Base-by-base conservation (phyloP, 345 rosid genomes). In the Citrus trifoliata region DNA sequence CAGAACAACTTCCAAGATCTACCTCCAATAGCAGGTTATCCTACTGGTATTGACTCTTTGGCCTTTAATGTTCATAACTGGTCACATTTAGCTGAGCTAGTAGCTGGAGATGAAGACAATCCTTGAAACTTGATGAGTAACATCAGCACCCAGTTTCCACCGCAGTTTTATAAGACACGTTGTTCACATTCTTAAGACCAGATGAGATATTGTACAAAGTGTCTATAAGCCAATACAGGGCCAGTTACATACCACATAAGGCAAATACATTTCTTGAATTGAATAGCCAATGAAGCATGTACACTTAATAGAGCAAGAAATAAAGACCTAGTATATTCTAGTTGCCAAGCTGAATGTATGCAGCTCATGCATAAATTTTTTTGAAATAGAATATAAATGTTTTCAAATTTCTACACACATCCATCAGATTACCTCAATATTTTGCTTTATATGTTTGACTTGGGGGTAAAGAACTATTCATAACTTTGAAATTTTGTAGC, bases 51-150 rank as follows among this genome's bases (percentile, higher is more conserved):
- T 27, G 27, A 33, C 13, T 51, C 28, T 32, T 67, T 13, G 38
- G 66, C 72, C 55, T 66, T 55, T 46, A 56, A 60, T 27, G 32
- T 32, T 21, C 66, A 53, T 33, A 22, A 28, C n/a, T 18, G 37
- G 42, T 55, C 28, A 2, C 35, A 76, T 24, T 32, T 18, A 53
- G 35, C 53, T 21, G 9, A 3, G 9, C 61, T 76, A 53, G 24
- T 13, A 24, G 72, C 79, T 67, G 25, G 22, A 51, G 46, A 59
- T n/a, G 16, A 76, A 76, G 37, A 58, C 35, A 76, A 55, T 25
- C 25, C 58, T 7, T 10, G 8, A 67, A 76, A 73, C 59, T 10
- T 59, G 42, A 24, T 58, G 74, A 40, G 25, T 61, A 40, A 22
- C 56, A 25, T 25, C 37, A 6, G 6, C 3, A 35, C 4, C 55